Evolutionary conservation across 1,284 basidiomycete genomes (phyloP).

Genomic region (Leucoagaricus sp.): DNA sequence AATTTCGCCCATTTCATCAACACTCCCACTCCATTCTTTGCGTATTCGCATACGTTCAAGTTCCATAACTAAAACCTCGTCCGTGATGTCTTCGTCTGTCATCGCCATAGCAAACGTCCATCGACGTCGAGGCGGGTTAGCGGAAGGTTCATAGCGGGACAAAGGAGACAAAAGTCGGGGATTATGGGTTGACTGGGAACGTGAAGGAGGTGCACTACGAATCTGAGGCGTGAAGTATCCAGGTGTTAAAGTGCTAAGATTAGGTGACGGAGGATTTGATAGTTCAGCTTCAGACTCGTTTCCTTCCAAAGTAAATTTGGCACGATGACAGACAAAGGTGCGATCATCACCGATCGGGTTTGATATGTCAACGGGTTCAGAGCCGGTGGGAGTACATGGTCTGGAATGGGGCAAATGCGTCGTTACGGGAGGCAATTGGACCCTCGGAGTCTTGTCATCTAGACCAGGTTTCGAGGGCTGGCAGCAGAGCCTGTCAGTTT

Average conservation of each 20-base stretch:
- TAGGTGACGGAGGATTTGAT: constrained; percentile 3
- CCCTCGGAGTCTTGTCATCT: not conserved
- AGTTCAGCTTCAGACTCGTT: constrained; percentile 8
- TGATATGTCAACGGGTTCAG: not conserved
- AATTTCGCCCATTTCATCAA: constrained; percentile 21
- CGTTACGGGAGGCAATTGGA: not conserved
- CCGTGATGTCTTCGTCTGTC: constrained; percentile 48
- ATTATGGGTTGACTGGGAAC: not conserved
- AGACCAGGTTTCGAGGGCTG: not conserved
- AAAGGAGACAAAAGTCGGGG: constrained; percentile 6
- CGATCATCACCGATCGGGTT: not conserved
- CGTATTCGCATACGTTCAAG: constrained; percentile 42
- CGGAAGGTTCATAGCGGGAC: not conserved
- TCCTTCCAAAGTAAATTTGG: constrained; percentile 16
- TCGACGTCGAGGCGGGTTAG: constrained; percentile 20
- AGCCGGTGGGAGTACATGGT: not conserved
- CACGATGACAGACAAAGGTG: not conserved
- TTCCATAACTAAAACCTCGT: constrained; percentile 45
- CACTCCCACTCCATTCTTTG: constrained; percentile 17
- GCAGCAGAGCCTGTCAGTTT: not conserved
- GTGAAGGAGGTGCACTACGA: constrained; percentile 8
- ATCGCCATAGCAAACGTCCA: constrained; percentile 49
- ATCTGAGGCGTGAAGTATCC: not conserved
- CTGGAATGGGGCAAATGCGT: not conserved
- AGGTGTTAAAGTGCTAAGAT: not conserved